Evolutionary conservation across 805 yeast species (phyloP).

Genomic region (Nematodospora valgi): DNA sequence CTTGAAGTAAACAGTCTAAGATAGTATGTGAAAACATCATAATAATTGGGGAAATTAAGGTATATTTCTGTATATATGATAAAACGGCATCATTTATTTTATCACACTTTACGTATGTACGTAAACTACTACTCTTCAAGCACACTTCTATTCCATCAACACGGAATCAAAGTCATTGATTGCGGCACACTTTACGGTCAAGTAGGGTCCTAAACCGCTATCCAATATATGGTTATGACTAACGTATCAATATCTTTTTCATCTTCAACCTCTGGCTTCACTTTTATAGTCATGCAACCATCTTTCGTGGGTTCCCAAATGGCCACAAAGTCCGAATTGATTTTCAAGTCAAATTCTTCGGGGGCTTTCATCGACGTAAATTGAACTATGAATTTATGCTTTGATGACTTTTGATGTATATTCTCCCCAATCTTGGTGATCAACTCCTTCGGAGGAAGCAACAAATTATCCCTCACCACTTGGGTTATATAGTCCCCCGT

Average conservation of each 20-base stretch:
- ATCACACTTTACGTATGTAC: too few species aligned
- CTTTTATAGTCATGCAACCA: conserved; percentile 43
- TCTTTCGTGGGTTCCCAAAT: conserved; percentile 57
- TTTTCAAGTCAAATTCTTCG: conserved; percentile 17
- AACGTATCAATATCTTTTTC: conserved; percentile 6
- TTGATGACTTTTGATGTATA: conserved; percentile 45
- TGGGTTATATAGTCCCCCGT: conserved; percentile 13
- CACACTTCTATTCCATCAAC: too few species aligned
- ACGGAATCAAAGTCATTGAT: too few species aligned
- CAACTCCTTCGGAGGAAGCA: conserved; percentile 16
- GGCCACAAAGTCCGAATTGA: conserved; percentile 45
- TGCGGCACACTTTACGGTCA: too few species aligned
- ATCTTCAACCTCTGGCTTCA: too few species aligned
- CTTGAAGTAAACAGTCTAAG: conserved; percentile 12
- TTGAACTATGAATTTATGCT: conserved; percentile 54
- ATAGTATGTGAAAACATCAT: conserved; percentile 5
- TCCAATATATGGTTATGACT: conserved; percentile 18
- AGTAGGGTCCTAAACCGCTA: too few species aligned
- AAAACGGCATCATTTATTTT: too few species aligned
- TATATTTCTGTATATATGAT: background rate
- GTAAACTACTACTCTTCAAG: too few species aligned
- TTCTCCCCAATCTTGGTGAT: conserved; percentile 28
- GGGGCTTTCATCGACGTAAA: conserved; percentile 30
- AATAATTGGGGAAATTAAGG: too few species aligned
- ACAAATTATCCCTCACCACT: conserved; percentile 8